Evolutionary conservation across 371 early-diverging fungal species (phyloP).

Genomic region (Chytridium lagenaria): DNA sequence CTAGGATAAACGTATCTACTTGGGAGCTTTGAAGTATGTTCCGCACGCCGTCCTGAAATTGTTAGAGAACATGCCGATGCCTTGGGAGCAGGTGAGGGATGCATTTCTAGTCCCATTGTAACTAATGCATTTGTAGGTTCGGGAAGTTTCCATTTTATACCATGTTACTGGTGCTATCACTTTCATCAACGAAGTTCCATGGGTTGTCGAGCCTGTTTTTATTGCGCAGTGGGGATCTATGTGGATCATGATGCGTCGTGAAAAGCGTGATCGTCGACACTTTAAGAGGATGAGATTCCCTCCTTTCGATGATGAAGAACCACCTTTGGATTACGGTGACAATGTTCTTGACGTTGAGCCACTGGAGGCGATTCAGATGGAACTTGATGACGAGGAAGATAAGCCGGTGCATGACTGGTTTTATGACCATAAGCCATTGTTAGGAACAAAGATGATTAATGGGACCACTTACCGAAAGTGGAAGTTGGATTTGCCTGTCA

Average conservation of each 20-base stretch:
- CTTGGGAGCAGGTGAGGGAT: constrained; percentile 90
- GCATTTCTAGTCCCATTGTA: background rate
- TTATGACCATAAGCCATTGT: constrained; percentile 94
- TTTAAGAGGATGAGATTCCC: constrained; percentile 99
- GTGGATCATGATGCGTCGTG: constrained; percentile 99
- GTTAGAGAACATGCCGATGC: constrained; percentile 99
- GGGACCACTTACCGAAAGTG: constrained; percentile 91
- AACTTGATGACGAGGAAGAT: constrained; percentile 96
- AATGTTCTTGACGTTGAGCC: constrained; percentile 97
- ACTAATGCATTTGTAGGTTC: constrained; percentile 51
- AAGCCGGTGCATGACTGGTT: constrained; percentile 93
- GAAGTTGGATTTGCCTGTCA: constrained; percentile 90
- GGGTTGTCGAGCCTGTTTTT: constrained; percentile 95
- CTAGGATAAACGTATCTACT: constrained; percentile 91
- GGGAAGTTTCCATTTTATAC: constrained; percentile 96
- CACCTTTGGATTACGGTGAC: constrained; percentile 93
- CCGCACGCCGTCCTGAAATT: constrained; percentile 98
- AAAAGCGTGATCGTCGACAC: constrained; percentile 96
- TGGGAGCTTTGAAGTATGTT: constrained; percentile 97
- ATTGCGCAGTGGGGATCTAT: constrained; percentile 98
- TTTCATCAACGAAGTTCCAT: constrained; percentile 96
- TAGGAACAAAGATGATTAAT: constrained; percentile 83
- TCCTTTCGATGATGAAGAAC: constrained; percentile 98
- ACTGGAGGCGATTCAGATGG: constrained; percentile 97
- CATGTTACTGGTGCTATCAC: constrained; percentile 99